Conservation (phyloP, 805 yeast genomes). For the Zygoascus bituminiphila region DNA sequence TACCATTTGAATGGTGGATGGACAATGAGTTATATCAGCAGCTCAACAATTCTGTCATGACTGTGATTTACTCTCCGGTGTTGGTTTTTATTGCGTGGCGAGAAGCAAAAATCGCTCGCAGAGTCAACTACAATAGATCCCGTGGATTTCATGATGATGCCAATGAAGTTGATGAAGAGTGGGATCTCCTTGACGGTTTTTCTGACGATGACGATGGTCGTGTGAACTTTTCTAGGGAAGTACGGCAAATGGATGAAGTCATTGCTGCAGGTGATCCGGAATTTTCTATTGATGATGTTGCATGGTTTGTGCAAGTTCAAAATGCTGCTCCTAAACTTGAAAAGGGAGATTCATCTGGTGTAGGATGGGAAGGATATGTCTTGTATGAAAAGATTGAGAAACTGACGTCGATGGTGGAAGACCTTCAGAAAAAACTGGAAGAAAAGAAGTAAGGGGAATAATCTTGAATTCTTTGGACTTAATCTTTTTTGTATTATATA, state of each 20-base stretch:
- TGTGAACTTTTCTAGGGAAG: conserved; percentile 27
- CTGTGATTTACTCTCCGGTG: conserved; percentile 59
- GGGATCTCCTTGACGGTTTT: conserved; percentile 78
- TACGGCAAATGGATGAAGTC: conserved; percentile 36
- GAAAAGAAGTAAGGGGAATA: too few relatives aligned
- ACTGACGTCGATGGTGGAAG: conserved; percentile 14
- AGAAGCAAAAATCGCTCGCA: conserved; percentile 59
- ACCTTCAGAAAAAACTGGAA: conserved; percentile 6
- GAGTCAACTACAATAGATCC: conserved; percentile 63
- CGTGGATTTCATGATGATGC: conserved; percentile 66
- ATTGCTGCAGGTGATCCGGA: conserved; percentile 67
- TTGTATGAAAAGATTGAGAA: conserved; percentile 14
- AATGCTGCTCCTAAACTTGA: conserved; percentile 50
- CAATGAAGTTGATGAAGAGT: conserved; percentile 65
- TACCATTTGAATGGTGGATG: conserved; percentile 36
- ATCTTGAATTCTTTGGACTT: too few relatives aligned
- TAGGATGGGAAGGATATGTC: conserved; percentile 17
- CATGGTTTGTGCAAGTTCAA: conserved; percentile 41
- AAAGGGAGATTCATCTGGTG: conserved; percentile 28
- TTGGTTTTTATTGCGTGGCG: conserved; percentile 50
- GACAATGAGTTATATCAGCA: conserved; percentile 28
- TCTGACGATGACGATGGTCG: conserved; percentile 34
- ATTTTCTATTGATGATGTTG: conserved; percentile 42
- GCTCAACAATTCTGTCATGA: conserved; percentile 52
- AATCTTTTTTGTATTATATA: too few relatives aligned